Percentiles rank a stretch among this genome's conserved stretches.
These are phyloP conservation scores for Sambucus nigra DNA, from an alignment of 129 eudicot genomes.

Conservation along the genomic window DNA sequence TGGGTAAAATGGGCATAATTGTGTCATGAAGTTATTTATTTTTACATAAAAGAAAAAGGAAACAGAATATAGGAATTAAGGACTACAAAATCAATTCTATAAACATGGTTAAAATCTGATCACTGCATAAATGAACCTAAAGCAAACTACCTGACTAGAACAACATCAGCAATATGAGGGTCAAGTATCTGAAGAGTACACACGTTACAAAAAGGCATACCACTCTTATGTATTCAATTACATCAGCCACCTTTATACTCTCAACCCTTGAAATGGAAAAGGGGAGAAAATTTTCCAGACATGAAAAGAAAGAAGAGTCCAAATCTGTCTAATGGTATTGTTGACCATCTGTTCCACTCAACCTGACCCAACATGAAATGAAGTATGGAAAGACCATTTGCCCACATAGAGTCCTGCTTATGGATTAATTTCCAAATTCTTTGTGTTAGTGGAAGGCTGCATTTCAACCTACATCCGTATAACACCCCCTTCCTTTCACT, in stretches of 20 bases:
- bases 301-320: slow-evolving; percentile 65
- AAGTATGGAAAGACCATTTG: slow-evolving; percentile 40
- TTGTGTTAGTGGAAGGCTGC: slow-evolving; percentile 31
- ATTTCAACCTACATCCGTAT: slow-evolving; percentile 40
- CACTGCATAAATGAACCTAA: no score
- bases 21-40: no score
- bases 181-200: slow-evolving; percentile 14
- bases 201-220: slow-evolving; percentile 5
- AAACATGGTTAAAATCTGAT: no score
- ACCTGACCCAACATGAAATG: slow-evolving; percentile 34
- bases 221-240: slow-evolving; percentile 30
- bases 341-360: slow-evolving; percentile 79
- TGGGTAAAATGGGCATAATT: no score
- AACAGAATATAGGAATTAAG: no score
- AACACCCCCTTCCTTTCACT: slow-evolving; percentile 6
- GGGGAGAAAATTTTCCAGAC: slow-evolving; percentile 39
- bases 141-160: background rate
- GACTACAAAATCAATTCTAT: no score
- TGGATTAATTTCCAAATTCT: slow-evolving; percentile 32
- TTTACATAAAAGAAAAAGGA: no score
- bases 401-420: slow-evolving; percentile 35
- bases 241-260: slow-evolving; percentile 28
- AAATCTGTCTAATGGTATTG: slow-evolving; percentile 50
- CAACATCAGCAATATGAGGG: slow-evolving; percentile 9
- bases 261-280: slow-evolving; percentile 14